phyloP scores from a whole-genome alignment of 495 filamentous ascomycete genomes.

The Tuber microsphaerosporum region DNA sequence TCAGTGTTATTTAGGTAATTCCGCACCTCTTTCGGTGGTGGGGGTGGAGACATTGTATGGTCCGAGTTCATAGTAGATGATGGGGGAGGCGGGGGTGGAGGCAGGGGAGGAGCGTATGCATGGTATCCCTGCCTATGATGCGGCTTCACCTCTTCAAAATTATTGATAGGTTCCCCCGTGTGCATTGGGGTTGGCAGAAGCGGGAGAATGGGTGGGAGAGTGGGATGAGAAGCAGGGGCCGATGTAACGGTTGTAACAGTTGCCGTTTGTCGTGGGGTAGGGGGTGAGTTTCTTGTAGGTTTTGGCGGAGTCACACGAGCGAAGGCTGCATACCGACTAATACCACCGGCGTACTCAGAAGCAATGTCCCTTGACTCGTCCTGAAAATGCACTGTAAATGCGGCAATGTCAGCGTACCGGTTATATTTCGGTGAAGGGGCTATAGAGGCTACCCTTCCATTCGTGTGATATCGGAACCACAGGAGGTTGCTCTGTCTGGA shows the following conservation, averaged over 20 bases:
- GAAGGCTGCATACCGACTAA: constrained; percentile 62
- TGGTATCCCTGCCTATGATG: constrained; percentile 32
- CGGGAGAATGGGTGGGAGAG: constrained; percentile 38
- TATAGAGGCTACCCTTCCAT: constrained; percentile 53
- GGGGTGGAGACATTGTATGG: constrained; percentile 41
- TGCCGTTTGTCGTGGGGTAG: constrained; percentile 37
- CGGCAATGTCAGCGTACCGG: constrained; percentile 17
- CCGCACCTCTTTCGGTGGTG: constrained; percentile 49
- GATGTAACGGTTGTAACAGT: constrained; percentile 29
- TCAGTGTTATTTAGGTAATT: constrained; percentile 62
- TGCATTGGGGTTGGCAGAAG: constrained; percentile 32
- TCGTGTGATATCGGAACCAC: constrained; percentile 55
- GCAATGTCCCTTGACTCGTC: constrained; percentile 90
- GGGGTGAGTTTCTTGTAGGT: constrained; percentile 39
- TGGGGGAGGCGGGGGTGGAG: constrained; percentile 30
- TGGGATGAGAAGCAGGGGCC: constrained; percentile 33
- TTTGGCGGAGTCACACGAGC: constrained; percentile 42
- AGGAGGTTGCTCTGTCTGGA: constrained; percentile 63
- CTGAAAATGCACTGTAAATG: constrained; percentile 56
- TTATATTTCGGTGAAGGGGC: constrained; percentile 7
- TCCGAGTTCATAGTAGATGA: constrained; percentile 40
- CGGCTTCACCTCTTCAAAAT: constrained; percentile 27
- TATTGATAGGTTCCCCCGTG: constrained; percentile 21
- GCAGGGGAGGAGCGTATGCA: constrained; percentile 28
- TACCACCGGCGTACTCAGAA: constrained; percentile 80